A percentile compares a stretch with the other conserved stretches of the same genome.
phyloP scores from a whole-genome alignment of 495 filamentous ascomycete species.

The Tuber borchii region DNA sequence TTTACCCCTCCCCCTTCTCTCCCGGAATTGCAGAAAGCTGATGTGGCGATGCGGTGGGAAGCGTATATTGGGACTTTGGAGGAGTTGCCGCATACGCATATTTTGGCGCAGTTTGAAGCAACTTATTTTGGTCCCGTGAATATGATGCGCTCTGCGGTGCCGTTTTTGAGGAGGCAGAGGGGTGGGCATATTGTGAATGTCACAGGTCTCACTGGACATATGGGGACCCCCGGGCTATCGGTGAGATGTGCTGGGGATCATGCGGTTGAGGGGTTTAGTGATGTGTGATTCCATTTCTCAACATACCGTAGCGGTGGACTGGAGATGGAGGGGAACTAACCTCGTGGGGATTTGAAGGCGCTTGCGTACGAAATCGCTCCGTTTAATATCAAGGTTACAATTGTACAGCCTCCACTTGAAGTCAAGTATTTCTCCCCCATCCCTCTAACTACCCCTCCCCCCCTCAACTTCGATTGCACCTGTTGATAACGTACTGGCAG shows the following conservation, averaged over 20 bases:
- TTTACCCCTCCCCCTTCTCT: neutral
- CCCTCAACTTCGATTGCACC: neutral
- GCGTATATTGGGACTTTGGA: slow-evolving; percentile 87
- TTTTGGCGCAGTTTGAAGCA: slow-evolving; percentile 84
- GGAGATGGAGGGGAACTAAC: neutral
- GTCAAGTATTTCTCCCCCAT: slow-evolving; percentile 30
- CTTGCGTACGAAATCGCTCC: slow-evolving; percentile 94
- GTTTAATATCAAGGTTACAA: slow-evolving; percentile 92
- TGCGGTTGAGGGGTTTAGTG: slow-evolving; percentile 96
- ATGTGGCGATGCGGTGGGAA: slow-evolving; percentile 41
- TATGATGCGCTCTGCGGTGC: slow-evolving; percentile 83
- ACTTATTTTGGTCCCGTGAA: slow-evolving; percentile 94
- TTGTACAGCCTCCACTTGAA: slow-evolving; percentile 74
- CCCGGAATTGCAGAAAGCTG: neutral
- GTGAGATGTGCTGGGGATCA: slow-evolving; percentile 89
- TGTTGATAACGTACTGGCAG: slow-evolving; percentile 11
- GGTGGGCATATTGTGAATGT: slow-evolving; percentile 85
- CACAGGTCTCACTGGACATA: slow-evolving; percentile 82
- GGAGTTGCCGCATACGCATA: slow-evolving; percentile 69
- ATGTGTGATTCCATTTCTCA: slow-evolving; percentile 47
- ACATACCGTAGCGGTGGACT: neutral
- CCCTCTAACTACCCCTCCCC: neutral
- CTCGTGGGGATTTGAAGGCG: slow-evolving; percentile 47
- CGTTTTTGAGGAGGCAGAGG: slow-evolving; percentile 67
- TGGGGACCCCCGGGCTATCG: slow-evolving; percentile 84